Evolutionary conservation across 257 asterid species (phyloP), one percentile per base, ranked within the genome.

Genomic region (Jaltomata sinuosa): DNA sequence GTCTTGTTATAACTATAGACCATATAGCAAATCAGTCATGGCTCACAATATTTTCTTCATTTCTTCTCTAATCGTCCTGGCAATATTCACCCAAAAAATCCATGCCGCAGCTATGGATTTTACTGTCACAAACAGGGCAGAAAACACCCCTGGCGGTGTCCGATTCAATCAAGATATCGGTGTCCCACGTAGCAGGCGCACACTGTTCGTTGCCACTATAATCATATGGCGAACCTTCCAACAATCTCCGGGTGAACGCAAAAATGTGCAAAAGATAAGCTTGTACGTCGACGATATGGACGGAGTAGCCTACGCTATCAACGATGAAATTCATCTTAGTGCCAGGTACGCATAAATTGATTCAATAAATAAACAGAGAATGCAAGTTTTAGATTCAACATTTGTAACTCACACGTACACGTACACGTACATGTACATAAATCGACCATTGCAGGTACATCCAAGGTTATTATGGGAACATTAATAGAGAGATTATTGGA

Each of bases 201-300:
- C 89, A 10, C 16, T 88, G 11, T 34, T 0, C 16, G 82, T 86
- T 29, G 86, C 88, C 85, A 76, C 94, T 0, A 15, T 38, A 11
- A 88, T 85, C 84, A 84, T 87, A 62, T 89, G 90, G 89, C 81
- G 84, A n/a, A 45, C 65, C 29, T 91, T 94, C 88, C 87, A 92
- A 62, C 90, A 91, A 84, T 3, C 83, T 19, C 72, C 86, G 0
- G 78, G 87, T 7, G 90, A 83, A 19, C 68, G 91, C 7, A 92
- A 87, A 84, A 21, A 68, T 12, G 83, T 89, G 34, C 82, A 52
- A 2, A 85, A 7, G 64, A 93, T 92, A n/a, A 85, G 85, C 86
- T 29, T 89, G 54, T 89, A 84, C 11, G 22, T 94, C 7, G 95
- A 94, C 38, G 92, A 93, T 85, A 89, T 91, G 88, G 89, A 47